These are phyloP conservation scores for Alloteropsis angusta DNA, from an alignment of 202 grass and related monocot genomes.

Conservation along the genomic window DNA sequence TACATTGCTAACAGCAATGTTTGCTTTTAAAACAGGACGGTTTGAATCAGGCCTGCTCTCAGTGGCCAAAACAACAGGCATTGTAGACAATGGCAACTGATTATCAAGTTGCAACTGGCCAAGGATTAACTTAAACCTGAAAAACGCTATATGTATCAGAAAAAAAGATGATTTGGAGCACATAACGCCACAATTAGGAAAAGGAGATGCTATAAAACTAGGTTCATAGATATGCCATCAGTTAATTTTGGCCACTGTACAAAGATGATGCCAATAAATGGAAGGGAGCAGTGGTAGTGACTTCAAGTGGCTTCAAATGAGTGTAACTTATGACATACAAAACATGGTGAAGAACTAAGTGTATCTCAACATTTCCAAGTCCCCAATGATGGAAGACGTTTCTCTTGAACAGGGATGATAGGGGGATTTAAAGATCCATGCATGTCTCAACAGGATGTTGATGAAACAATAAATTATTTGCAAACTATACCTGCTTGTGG, in stretches of 20 bases:
- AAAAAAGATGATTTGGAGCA: neutral
- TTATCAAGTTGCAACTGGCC: conserved; percentile 93
- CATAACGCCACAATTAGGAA: neutral
- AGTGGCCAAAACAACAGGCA: conserved; percentile 90
- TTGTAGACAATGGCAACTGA: conserved; percentile 80
- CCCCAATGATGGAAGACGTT: conserved; percentile 2
- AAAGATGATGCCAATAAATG: neutral
- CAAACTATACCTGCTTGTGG: conserved; percentile 73
- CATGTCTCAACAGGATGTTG: neutral
- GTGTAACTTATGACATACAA: neutral
- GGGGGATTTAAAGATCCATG: neutral
- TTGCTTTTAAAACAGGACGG: conserved; percentile 87
- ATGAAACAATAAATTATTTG: neutral
- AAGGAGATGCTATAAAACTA: neutral
- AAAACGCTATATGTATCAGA: conserved; percentile 1
- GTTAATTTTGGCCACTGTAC: neutral
- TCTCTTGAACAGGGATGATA: conserved; percentile 11
- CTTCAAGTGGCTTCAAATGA: neutral
- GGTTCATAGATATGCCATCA: neutral
- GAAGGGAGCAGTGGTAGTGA: neutral
- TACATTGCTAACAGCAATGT: conserved; percentile 78
- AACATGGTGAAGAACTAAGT: neutral
- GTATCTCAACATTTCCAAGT: neutral
- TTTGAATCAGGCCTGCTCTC: conserved; percentile 67
- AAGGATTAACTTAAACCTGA: conserved; percentile 92